phyloP scores from a whole-genome alignment of 179 eudicot species.

The Sideroxylon spinosum region DNA sequence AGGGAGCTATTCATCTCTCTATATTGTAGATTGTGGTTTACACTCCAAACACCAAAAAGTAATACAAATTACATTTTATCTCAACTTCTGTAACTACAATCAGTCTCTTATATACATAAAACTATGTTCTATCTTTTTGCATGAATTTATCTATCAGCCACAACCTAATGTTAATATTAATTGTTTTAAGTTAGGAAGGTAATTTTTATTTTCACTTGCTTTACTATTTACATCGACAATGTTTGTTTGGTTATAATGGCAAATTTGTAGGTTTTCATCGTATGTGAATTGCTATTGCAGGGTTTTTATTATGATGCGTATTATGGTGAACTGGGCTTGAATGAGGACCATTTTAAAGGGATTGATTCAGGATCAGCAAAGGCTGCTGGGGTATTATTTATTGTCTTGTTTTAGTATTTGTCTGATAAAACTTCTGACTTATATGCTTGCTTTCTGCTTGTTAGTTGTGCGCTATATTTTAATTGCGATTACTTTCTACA shows the following conservation, averaged over 20 bases:
- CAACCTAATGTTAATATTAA: too few relatives aligned
- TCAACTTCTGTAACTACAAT: too few relatives aligned
- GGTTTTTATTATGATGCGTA: constrained; percentile 95
- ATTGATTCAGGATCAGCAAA: constrained; percentile 62
- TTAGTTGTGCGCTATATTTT: not conserved
- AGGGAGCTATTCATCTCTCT: too few relatives aligned
- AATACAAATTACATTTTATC: too few relatives aligned
- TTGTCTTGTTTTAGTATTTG: constrained; percentile 7
- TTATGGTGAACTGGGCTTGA: constrained; percentile 84
- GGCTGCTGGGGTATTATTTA: constrained; percentile 65
- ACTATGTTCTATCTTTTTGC: not conserved
- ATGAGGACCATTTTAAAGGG: constrained; percentile 81
- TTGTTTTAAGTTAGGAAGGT: too few relatives aligned
- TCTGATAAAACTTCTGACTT: not conserved
- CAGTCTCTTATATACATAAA: not conserved
- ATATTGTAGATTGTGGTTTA: too few relatives aligned
- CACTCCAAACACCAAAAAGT: too few relatives aligned
- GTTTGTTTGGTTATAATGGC: not conserved
- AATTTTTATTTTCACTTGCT: not conserved
- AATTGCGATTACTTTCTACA: not conserved
- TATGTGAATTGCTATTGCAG: constrained; percentile 31
- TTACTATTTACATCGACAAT: not conserved
- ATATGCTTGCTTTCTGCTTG: not conserved
- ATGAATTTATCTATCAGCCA: not conserved
- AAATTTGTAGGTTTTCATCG: not conserved